Base-by-base conservation (phyloP, 2,329 filamentous ascomycete genomes). In the Dothideomycetes sp. region DNA sequence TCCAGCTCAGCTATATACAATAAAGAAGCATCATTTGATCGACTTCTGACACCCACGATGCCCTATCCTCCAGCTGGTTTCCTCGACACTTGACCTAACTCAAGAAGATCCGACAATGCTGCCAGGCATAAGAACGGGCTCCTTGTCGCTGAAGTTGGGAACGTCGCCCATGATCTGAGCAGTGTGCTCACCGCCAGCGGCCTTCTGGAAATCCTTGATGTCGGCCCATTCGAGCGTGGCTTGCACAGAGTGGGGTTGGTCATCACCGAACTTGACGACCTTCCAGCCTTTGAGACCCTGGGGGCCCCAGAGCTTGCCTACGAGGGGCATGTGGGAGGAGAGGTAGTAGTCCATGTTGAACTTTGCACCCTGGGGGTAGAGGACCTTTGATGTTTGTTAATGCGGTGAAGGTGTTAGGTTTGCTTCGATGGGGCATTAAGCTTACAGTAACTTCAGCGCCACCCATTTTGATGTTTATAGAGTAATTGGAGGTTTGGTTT, bases 341-440 rank as follows among this genome's bases (percentile, higher is more conserved):
- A 58, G 50, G 53, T 62, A 61, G 45, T 62, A 61, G 45, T 58
- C 54, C 49, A 61, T 57, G 47, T 62, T 49, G 54, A 62, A 61
- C 18, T 52, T 55, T 40, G 50, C 48, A 16, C 56, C 57, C 37
- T 55, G 43, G 14, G 56, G 55, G 50, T 61, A 60, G 49, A 58
- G 43, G 46, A 60, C 55, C 38, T 41, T 15, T 11, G 14, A 27
- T 12, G 12, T 27, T 27, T 7, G 7, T 7, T 7, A 12, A 7
- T 12, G 12, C 22, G 7, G 12, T 7, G 22, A 27, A 27, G 12
- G 7, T 27, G 22, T 7, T 7, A 7, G 22, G 12, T 7, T 7
- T 7, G 12, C 7, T 7, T 7, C 22, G 12, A 27, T 27, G 7
- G 22, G 7, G 7, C 12, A 27, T 7, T 27, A 7, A 27, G 22